These are phyloP conservation scores for Populus deltoides DNA, from an alignment of 345 rosid genomes.

Conservation along the genomic window DNA sequence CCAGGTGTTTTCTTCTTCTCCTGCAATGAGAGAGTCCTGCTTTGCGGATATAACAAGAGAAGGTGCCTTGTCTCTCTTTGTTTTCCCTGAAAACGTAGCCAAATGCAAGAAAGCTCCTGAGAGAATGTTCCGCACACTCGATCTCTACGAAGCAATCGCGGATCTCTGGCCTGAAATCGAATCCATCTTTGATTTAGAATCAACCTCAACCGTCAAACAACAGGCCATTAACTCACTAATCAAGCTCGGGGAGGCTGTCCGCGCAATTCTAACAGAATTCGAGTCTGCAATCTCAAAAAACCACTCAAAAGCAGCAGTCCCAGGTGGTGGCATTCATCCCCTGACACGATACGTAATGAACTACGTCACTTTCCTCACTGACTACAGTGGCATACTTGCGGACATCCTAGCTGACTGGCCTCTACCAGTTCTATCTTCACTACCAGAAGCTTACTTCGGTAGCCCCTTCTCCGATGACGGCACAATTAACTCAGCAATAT, in stretches of 20 bases:
- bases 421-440: conserved; percentile 26
- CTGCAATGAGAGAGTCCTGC: conserved; percentile 46
- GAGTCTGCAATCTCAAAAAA: conserved; percentile 59
- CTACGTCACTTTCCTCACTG: conserved; percentile 62
- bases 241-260: conserved; percentile 47
- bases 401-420: conserved; percentile 65
- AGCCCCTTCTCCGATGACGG: conserved; percentile 30
- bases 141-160: conserved; percentile 53
- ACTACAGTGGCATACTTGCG: conserved; percentile 47
- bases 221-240: conserved; percentile 44
- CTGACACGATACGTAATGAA: conserved; percentile 78
- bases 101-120: conserved; percentile 64
- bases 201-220: conserved; percentile 37
- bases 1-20: conserved; percentile 53
- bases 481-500: conserved; percentile 32
- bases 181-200: conserved; percentile 44
- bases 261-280: conserved; percentile 51
- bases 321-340: conserved; percentile 82
- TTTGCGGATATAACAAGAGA: conserved; percentile 54
- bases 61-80: conserved; percentile 53
- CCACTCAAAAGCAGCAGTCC: conserved; percentile 39
- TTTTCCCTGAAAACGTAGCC: conserved; percentile 60
- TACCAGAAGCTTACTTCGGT: conserved; percentile 51
- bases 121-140: conserved; percentile 66
- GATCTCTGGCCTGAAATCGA: conserved; percentile 52